Base-by-base conservation (phyloP, 352 stramenopile species). In the Globisporangium emineosum region DNA sequence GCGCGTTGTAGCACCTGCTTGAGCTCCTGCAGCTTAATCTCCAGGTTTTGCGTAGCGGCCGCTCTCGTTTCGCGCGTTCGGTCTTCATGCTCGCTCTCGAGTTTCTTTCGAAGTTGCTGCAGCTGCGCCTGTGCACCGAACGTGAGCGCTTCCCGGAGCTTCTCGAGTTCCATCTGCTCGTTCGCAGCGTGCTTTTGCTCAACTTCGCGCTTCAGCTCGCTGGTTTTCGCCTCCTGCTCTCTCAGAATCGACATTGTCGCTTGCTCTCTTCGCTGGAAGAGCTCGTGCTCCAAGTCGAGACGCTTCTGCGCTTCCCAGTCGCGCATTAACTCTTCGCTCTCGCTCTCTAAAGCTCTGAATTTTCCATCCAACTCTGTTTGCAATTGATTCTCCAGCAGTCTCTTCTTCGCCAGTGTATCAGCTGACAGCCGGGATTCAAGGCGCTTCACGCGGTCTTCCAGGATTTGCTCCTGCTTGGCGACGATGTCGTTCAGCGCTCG, bases 81-180 rank as follows among this genome's bases (percentile, higher is more conserved):
- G 9, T 76, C 67, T 13, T 87, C 77, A 8, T 87, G 70, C 12
- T 78, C 61, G 3, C 62, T 64, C 32, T 85, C 72, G 43, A 89
- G 49, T 45, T 71, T 57, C 25, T 72, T 76, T 7, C 74, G 73
- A 13, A 90, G 66, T 40, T 88, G 79, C 61, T 90, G 79, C 13
- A 88, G 21, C 25, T 90, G 81, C 3, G 79, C 78, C 60, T 90
- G 81, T 3, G 79, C 74, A 15, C 82, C 82, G 61, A 88, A 83
- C 12, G 70, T 65, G 30, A 91, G 67, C 3, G 75, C 80, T 49
- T 83, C 86, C 19, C 77, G 69, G 25, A 91, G 64, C 59, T 91
- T 89, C 21, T 84, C 64, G 42, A 91, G 52, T 60, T 88, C 79
- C 5, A 50, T 40, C 56, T 70, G 57, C 59, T 89, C 69, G 37